A percentile compares a stretch with the other conserved stretches of the same genome.
Conservation (phyloP, 768 basidiomycete species). For the Lactarius sp. region DNA sequence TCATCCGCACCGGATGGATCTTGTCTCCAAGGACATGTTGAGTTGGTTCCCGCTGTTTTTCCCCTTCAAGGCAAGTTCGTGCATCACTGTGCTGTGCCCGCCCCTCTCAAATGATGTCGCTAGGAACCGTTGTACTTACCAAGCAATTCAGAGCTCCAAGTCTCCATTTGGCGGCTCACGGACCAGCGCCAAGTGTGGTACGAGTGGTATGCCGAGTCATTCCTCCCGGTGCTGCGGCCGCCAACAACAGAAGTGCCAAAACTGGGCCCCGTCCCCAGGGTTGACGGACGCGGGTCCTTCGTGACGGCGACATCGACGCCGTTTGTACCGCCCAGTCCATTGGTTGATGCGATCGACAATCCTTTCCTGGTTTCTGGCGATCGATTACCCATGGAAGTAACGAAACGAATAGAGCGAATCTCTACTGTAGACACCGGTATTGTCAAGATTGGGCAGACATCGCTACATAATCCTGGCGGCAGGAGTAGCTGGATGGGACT, state of each 20-base stretch:
- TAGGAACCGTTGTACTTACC: conserved; percentile 94
- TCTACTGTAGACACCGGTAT: conserved; percentile 36
- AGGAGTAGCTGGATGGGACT: conserved; percentile 92
- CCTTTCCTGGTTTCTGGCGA: conserved; percentile 30
- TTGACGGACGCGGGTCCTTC: conserved; percentile 27
- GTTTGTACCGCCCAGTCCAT: conserved; percentile 50
- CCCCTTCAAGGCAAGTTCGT: conserved; percentile 69
- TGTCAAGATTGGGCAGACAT: conserved; percentile 93
- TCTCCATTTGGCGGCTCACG: conserved; percentile 91
- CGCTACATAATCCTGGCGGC: conserved; percentile 86
- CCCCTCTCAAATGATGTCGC: conserved; percentile 1
- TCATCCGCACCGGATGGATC: conserved; percentile 83
- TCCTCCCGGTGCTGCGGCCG: conserved; percentile 56
- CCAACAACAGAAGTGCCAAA: conserved; percentile 33
- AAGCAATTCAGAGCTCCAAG: conserved; percentile 84
- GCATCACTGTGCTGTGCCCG: not conserved
- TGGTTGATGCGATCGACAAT: conserved; percentile 61
- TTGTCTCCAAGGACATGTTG: conserved; percentile 92
- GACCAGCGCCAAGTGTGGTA: conserved; percentile 93
- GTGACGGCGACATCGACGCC: conserved; percentile 27
- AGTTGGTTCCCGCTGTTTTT: conserved; percentile 99
- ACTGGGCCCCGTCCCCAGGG: conserved; percentile 23
- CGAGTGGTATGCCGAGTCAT: conserved; percentile 97
- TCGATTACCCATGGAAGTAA: conserved; percentile 11
- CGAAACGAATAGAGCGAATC: conserved; percentile 23